Percentiles rank a stretch among this genome's conserved stretches.
phyloP scores from a whole-genome alignment of 306 rosid species.

The barrel medic (Medicago truncatula) region MtrunA17r5.0-ANR NC_053043.1:30403001-30403500 shows the following conservation, averaged over 20 bases:
- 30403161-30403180: slow-evolving; percentile 69
- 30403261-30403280: slow-evolving; percentile 61
- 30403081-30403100: slow-evolving; percentile 75
- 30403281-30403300: slow-evolving; percentile 67
- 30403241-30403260: slow-evolving; percentile 74
- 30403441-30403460: background rate
- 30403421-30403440: slow-evolving; percentile 12
- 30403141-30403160: slow-evolving; percentile 63
- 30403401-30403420: slow-evolving; percentile 8
- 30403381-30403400: background rate
- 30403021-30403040: slow-evolving; percentile 31
- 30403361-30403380: slow-evolving; percentile 21
- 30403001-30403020: slow-evolving; percentile 21
- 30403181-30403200: slow-evolving; percentile 63
- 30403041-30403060: slow-evolving; percentile 16
- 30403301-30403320: slow-evolving; percentile 65
- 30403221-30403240: slow-evolving; percentile 95
- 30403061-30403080: slow-evolving; percentile 32
- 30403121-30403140: slow-evolving; percentile 67
- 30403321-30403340: slow-evolving; percentile 24
- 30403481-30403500: background rate
- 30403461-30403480: background rate
- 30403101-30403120: slow-evolving; percentile 78
- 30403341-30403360: background rate
- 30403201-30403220: slow-evolving; percentile 72